phyloP scores from a whole-genome alignment of 306 rosid species.

The Acacia acuminata region DNA sequence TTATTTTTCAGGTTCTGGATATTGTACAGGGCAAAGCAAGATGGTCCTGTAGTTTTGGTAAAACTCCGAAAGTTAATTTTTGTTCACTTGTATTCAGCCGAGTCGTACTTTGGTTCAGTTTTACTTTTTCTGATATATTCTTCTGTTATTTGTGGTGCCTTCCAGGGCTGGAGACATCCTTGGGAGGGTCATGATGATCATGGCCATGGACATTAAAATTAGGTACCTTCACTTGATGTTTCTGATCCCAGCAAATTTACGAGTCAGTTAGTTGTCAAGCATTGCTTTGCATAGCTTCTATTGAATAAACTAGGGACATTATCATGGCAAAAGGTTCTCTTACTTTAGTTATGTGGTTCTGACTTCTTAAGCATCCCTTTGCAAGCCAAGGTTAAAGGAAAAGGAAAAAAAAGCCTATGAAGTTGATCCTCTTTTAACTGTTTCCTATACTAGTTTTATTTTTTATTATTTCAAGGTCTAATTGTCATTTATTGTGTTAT shows the following conservation, averaged over 20 bases:
- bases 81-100: not conserved
- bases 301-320: not conserved
- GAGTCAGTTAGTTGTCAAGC: not conserved
- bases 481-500: not conserved
- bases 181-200: conserved; percentile 94
- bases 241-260: not conserved
- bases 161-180: conserved; percentile 97
- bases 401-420: not conserved
- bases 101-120: not conserved
- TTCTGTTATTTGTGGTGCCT: not conserved
- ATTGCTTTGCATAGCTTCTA: not conserved
- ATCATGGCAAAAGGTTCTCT: not conserved
- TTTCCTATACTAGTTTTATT: not conserved
- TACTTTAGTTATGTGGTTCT: not conserved
- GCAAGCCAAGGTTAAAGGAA: no score
- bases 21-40: conserved; percentile 93
- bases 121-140: not conserved
- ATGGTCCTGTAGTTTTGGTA: conserved; percentile 94
- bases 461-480: not conserved
- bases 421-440: not conserved
- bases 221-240: conserved; percentile 42
- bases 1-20: conserved; percentile 81
- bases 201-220: conserved; percentile 43
- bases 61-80: conserved; percentile 28
- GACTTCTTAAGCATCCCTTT: not conserved